Evolutionary conservation across 2,329 filamentous ascomycete species (phyloP).

Genomic region (Ceratocystis smalleyi): DNA sequence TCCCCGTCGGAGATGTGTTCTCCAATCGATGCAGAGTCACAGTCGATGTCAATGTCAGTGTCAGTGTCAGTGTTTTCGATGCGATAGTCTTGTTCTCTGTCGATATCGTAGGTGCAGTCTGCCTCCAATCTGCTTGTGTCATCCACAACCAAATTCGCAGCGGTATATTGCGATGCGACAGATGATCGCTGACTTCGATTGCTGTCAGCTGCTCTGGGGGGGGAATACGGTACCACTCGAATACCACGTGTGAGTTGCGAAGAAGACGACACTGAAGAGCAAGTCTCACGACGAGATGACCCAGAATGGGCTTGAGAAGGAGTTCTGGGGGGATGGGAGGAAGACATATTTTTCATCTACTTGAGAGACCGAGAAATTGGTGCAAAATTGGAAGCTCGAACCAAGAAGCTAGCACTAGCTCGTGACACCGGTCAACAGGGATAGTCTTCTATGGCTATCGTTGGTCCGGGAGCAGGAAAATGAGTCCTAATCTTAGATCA

Average conservation of each 20-base stretch:
- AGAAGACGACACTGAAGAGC: slow-evolving; percentile 15
- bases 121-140: slow-evolving; percentile 5
- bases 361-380: neutral
- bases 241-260: slow-evolving; percentile 29
- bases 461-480: neutral
- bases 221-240: slow-evolving; percentile 35
- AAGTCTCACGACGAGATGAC: slow-evolving; percentile 13
- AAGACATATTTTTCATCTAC: slow-evolving; percentile 1
- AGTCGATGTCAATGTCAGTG: too few relatives aligned
- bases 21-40: too few relatives aligned
- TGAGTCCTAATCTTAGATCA: slow-evolving; percentile 9
- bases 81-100: neutral
- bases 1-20: neutral
- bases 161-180: slow-evolving; percentile 9
- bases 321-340: slow-evolving; percentile 20
- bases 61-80: neutral
- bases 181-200: slow-evolving; percentile 19
- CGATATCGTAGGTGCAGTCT: too few relatives aligned
- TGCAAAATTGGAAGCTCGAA: neutral
- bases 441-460: neutral
- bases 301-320: slow-evolving; percentile 16
- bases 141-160: slow-evolving; percentile 14
- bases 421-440: slow-evolving; percentile 1
- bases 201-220: slow-evolving; percentile 26
- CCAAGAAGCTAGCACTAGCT: neutral